Base-by-base conservation (phyloP, 2,329 filamentous ascomycete genomes). In the Diaporthe caulivora region DNA sequence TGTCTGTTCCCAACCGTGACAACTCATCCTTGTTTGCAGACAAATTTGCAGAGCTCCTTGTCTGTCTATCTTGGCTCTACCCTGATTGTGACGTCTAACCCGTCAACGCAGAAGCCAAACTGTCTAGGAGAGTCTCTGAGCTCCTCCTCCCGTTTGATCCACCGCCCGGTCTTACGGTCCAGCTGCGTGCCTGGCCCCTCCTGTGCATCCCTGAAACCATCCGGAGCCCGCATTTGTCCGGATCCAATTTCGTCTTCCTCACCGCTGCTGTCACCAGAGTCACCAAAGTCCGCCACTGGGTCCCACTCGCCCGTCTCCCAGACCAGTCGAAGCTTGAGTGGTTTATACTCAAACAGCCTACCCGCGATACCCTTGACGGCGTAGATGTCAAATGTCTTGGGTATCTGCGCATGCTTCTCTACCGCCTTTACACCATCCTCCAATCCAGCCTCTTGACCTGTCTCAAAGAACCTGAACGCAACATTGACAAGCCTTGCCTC, bases 271-370 rank as follows among this genome's bases (percentile, higher is more conserved):
- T 78, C 80, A 4, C 90, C 90, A 40, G 88, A 87, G 6, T 90
- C 87, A 75, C 91, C 87, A 77, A 91, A 89, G 75, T 89, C 87
- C 11, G 88, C 88, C 0, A 95, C 91, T 0, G 94, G 94, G 81
- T 98, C 95, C 91, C 93, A 94, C 82, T 98, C 95, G 26, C 94
- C 94, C 11, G 95, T 98, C 84, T 98, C 95, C 93, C 94, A 97
- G 0, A 97, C 84, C 64, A 98, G 82, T 53, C 87, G 88, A 74
- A 96, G 84, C 54, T 84, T 83, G 75, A 94, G 86, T 0, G 95
- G 93, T 60, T 87, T 83, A 15, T 93, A 77, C 1, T 83, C 86
- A 78, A 97, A 94, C n/a, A 92, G 81, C 76, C 89, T 92, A 0
- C 92, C 93, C 0, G 94, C 92, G 11, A 97, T 86, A 0, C 94